Base-by-base conservation (phyloP, 139 green algal genomes). In the Protoeuglena noctilucae region DNA sequence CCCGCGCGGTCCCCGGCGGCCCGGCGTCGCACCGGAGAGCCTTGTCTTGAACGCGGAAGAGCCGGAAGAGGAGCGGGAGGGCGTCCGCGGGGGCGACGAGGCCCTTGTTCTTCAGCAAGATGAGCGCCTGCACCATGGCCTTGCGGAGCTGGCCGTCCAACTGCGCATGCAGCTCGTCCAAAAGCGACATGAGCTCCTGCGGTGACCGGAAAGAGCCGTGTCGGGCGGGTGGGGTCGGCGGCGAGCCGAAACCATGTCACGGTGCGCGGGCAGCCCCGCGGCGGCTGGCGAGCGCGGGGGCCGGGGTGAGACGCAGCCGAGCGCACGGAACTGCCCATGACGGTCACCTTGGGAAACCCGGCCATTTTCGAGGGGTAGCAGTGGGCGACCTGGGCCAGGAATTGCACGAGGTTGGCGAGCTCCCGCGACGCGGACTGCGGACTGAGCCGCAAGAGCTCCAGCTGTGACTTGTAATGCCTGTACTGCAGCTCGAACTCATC, bases 21-120 rank as follows among this genome's bases (percentile, higher is more conserved):
- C n/a, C n/a, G n/a, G n/a, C n/a, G n/a, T n/a, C n/a, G n/a, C n/a
- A n/a, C n/a, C 83, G 64, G 23, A 96, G 74, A 28, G 60, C 28
- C 65, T 96, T 96, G 81, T 97, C 88, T 40, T 79, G 71, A 73
- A 63, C 70, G 27, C 70, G 65, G 70, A 97, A 95, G 31, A 98
- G 75, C 3, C 75, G 65, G 69, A 98, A 96, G 50, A 95, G 87
- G 24, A 96, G 67, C 28, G 91, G 91, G 54, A 97, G 70, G 50
- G 94, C 57, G 49, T 68, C 51, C 45, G 70, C 67, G n/a, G 86
- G 53, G 0, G 62, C 27, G 41, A 93, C 51, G 58, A 73, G 65
- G 28, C 60, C 58, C 31, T 78, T 62, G 64, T 93, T 95, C 30
- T 88, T 64, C 67, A 97, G 60, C 56, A 95, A 75, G 28, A 98